Percentiles rank a stretch among this genome's conserved stretches.
These are phyloP conservation scores for Coffea eugenioides DNA, from an alignment of 257 asterid species.

Conservation along the genomic window DNA sequence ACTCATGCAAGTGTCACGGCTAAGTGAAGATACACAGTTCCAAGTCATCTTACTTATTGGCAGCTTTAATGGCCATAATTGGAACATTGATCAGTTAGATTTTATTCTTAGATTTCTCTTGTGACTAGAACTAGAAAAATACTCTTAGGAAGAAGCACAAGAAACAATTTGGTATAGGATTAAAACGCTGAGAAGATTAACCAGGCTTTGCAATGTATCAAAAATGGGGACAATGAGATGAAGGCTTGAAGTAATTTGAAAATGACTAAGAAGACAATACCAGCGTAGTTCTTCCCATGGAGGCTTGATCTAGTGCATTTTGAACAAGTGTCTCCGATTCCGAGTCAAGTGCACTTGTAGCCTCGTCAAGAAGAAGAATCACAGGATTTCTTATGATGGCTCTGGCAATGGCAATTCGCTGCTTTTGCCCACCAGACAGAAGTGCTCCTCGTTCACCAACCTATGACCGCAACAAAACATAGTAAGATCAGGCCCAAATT, in stretches of 20 bases:
- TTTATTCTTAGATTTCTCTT: background rate
- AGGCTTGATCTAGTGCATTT: constrained; percentile 77
- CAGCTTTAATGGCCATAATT: background rate
- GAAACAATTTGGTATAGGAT: background rate
- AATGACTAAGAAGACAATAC: constrained; percentile 26
- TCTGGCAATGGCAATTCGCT: constrained; percentile 84
- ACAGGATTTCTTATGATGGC: constrained; percentile 72
- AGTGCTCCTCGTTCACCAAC: constrained; percentile 86
- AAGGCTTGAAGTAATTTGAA: background rate
- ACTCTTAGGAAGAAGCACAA: background rate
- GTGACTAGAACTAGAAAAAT: background rate
- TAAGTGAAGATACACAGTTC: background rate
- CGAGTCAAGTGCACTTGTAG: constrained; percentile 91
- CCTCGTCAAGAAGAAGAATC: constrained; percentile 87
- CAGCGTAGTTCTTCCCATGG: constrained; percentile 84
- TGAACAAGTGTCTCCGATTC: constrained; percentile 85
- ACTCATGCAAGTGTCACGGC: background rate
- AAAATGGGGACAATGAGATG: background rate
- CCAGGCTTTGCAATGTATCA: background rate
- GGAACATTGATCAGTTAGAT: background rate
- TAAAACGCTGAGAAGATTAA: background rate
- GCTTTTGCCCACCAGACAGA: constrained; percentile 88
- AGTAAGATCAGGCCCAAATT: background rate
- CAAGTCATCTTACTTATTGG: background rate
- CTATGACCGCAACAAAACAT: constrained; percentile 21